A percentile compares a stretch with the other conserved stretches of the same genome.
phyloP scores from a whole-genome alignment of 345 rosid species.

The Odontarrhena argentea region DNA sequence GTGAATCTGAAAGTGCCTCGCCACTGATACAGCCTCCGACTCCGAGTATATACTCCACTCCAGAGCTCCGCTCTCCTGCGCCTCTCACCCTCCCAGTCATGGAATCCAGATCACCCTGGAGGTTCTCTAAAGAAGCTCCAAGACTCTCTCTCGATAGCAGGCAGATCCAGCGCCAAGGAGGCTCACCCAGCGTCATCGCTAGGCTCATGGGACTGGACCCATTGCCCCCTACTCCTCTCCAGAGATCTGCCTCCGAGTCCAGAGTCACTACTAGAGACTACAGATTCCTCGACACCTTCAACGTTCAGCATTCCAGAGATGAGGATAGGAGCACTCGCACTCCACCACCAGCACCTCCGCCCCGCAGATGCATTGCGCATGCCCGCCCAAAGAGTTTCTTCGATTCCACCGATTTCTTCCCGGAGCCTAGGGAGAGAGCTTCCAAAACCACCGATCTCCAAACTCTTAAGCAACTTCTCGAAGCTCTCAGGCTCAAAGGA shows the following conservation, averaged over 20 bases:
- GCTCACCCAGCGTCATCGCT: constrained; percentile 89
- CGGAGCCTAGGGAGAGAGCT: constrained; percentile 72
- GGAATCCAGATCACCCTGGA: constrained; percentile 72
- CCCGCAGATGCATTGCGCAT: constrained; percentile 33
- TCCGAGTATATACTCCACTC: constrained; percentile 47
- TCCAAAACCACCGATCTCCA: constrained; percentile 77
- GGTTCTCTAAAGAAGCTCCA: constrained; percentile 86
- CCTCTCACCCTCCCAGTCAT: constrained; percentile 56
- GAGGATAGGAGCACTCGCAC: constrained; percentile 3
- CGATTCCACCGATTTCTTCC: constrained; percentile 84
- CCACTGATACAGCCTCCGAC: constrained; percentile 32
- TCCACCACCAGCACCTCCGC: constrained; percentile 45
- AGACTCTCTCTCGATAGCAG: constrained; percentile 97
- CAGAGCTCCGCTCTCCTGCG: constrained; percentile 30
- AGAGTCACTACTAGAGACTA: constrained; percentile 63
- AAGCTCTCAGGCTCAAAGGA: constrained; percentile 89
- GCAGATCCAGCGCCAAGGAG: constrained; percentile 67
- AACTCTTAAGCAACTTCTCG: constrained; percentile 80
- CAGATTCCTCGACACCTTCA: constrained; percentile 56
- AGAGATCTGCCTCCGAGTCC: constrained; percentile 97
- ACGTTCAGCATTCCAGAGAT: constrained; percentile 45
- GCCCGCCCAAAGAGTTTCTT: constrained; percentile 61
- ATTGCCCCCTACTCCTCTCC: constrained; percentile 61
- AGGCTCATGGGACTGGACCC: constrained; percentile 92
- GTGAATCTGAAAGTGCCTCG: constrained; percentile 1